Evolutionary conservation across 1,284 basidiomycete genomes (phyloP), one percentile per base, ranked within the genome.

Genomic region (Sporisorium iseilematis-ciliati): DNA sequence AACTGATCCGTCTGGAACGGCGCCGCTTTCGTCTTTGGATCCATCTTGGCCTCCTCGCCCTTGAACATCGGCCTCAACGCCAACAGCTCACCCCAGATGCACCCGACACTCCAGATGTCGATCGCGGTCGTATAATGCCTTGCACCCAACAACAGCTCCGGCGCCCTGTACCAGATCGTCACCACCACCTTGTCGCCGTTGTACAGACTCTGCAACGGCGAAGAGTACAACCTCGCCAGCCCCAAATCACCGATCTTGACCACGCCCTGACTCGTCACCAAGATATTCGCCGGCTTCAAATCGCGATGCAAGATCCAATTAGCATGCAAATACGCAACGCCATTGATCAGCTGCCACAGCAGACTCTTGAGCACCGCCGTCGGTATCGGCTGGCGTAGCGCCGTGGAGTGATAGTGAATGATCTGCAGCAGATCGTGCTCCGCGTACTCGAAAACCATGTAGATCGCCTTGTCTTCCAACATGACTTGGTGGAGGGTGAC

Each of bases 181-280:
- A 99, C 97, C 38, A 99, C 97, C 12, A 99, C 95, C 85, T 98
- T 98, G 87, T 99, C 96, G 21, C 85, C 93, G 91, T 84, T 84
- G 79, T 87, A 88, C 2, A 97, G 88, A 0, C 93, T 91, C 81
- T 95, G 93, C 0, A 97, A 88, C 3, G 95, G 95, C 60, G 92
- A 90, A 74, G 92, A 90, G 56, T 92, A 91, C 7, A 98, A 88
- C 41, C 97, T 90, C 0, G 97, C 97, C 7, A 99, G 89, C 35
- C 97, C 97, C 1, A 99, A 88, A 86, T 99, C 97, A 18, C 95
- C 97, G 55, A 99, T 98, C 87, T 99, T 99, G 83, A 99, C 95
- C 18, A 94, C 90, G 0, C 97, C 97, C 12, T 86, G 83, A 5
- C 91, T 90, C 14, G 92, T 97, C 58, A 99, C 94, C 57, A 99